Evolutionary conservation across 805 yeast species (phyloP), one percentile per base, ranked within the genome.

Genomic region (Suhomyces faveliae): DNA sequence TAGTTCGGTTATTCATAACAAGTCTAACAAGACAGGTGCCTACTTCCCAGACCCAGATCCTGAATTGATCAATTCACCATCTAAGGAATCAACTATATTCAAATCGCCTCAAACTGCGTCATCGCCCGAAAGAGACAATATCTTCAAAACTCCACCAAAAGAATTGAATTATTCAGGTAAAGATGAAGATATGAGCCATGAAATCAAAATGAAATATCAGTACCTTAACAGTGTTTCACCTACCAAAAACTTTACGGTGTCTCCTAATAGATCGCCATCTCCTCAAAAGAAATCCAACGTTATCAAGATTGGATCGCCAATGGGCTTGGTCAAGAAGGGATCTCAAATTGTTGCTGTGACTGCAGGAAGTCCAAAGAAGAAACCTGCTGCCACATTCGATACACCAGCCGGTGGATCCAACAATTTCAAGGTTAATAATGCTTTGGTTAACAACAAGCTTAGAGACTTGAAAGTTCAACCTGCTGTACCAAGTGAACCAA

Each of bases 231-330:
- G 51, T 51, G 51, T 42, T 43, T 58, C 53, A 15, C 50, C 51
- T 20, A 33, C 42, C 15, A 47, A 46, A 43, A 43, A 38, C 43
- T 38, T 27, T 23, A 29, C 51, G 43, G 24, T 22, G 13, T 46
- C 56, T n/a, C 48, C 56, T 37, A 45, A 43, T 25, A 47, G 52
- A 43, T 43, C 46, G 8, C 46, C 46, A 20, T 24, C 27, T 11
- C 33, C 33, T 17, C 12, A 12, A 8, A 35, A 43, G 24, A 43
- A 37, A 17, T 35, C 46, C 25, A 43, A 35, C 23, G 35, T 35
- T 19, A 71, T 71, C 27, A 71, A 71, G 51, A 67, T 71, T 41
- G 64, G 67, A n/a, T 67, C 73, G 4, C 77, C 77, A 1, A 57
- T 70, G 24, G 64, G 60, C 48, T 48, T 71, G 23, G 61, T 67